These are phyloP conservation scores for Iris macrosiphon DNA, from an alignment of 106 monocot species.

Conservation along the genomic window DNA sequence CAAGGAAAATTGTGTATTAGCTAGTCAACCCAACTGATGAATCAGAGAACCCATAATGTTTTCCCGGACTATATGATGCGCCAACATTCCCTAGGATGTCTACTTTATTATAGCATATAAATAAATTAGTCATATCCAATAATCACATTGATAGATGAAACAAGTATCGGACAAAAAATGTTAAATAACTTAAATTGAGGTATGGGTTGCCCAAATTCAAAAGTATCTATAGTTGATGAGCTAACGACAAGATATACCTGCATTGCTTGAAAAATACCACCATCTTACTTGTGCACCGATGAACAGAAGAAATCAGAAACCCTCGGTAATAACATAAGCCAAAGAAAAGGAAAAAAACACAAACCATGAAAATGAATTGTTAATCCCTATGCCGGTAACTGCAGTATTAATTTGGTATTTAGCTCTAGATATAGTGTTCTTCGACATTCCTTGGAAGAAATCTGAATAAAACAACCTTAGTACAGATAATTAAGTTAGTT, in stretches of 20 bases:
- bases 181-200: too few species aligned
- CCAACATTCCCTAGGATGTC: too few species aligned
- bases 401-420: not conserved
- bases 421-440: not conserved
- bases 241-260: constrained; percentile 38
- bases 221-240: too few species aligned
- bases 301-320: constrained; percentile 10
- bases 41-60: too few species aligned
- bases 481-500: not conserved
- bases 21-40: too few species aligned
- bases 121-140: too few species aligned
- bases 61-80: too few species aligned
- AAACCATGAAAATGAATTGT: constrained; percentile 24
- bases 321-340: not conserved
- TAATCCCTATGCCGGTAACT: constrained; percentile 3
- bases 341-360: not conserved
- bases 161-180: too few species aligned
- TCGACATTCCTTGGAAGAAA: constrained; percentile 4
- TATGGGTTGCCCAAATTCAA: not conserved
- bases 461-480: constrained; percentile 9
- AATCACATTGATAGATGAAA: too few species aligned
- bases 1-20: too few species aligned
- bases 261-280: constrained; percentile 26
- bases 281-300: constrained; percentile 20
- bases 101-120: too few species aligned